phyloP scores from a whole-genome alignment of 345 rosid genomes.

The Tarenaya hassleriana region DNA sequence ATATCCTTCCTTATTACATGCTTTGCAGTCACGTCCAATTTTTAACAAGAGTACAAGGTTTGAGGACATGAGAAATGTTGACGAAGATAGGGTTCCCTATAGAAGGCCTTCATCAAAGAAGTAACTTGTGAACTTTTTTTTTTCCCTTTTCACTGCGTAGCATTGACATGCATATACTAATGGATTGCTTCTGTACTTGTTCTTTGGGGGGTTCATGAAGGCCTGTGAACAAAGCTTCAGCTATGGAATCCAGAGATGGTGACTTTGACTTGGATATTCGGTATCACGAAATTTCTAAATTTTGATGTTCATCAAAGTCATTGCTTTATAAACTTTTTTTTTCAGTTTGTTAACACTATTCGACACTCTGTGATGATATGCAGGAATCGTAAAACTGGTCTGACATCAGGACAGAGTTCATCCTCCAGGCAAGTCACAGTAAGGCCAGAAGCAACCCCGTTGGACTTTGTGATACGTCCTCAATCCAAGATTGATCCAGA shows the following conservation, averaged over 20 bases:
- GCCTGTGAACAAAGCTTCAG: conserved; percentile 53
- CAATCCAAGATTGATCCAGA: conserved; percentile 95
- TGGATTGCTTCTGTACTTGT: conserved; percentile 1
- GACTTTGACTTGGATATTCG: conserved; percentile 79
- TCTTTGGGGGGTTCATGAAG: conserved; percentile 29
- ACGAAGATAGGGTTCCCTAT: conserved; percentile 66
- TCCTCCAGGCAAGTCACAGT: conserved; percentile 66
- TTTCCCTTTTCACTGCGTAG: not conserved
- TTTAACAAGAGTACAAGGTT: conserved; percentile 98
- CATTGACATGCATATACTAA: conserved; percentile 17
- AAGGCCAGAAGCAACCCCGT: conserved; percentile 91
- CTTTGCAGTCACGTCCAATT: conserved; percentile 88
- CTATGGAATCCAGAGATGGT: conserved; percentile 82
- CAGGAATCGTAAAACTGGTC: conserved; percentile 68
- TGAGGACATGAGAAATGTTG: conserved; percentile 80
- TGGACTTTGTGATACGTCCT: conserved; percentile 90
- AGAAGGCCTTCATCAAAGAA: conserved; percentile 76
- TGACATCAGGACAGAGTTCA: conserved; percentile 55
- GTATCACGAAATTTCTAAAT: conserved; percentile 34
- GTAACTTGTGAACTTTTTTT: conserved; percentile 29
- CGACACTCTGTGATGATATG: conserved; percentile 18
- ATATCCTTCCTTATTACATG: conserved; percentile 13
- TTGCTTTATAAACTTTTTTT: not conserved
- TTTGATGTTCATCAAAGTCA: not conserved
- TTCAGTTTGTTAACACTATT: not conserved